Evolutionary conservation across 345 rosid species (phyloP), one percentile per base, ranked within the genome.

Genomic region (Salix purpurea): DNA sequence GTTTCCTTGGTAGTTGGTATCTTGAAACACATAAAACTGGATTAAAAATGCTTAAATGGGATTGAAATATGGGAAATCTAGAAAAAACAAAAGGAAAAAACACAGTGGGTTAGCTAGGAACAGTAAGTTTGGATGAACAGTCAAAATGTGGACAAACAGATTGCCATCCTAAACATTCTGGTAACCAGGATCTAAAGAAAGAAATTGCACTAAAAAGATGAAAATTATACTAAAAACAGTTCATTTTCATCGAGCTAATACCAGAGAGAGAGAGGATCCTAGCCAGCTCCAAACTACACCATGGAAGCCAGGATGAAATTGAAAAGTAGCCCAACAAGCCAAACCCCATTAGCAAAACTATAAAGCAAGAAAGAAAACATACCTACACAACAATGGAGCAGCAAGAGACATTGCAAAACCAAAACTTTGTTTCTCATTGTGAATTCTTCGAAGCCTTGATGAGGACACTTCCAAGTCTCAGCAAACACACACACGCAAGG

Each of bases 341-440:
- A 62, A 30, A 60, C 34, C 34, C 65, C 65, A 36, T 37, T 23
- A 26, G 19, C 12, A 64, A 23, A 14, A 8, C 34, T 3, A 23
- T 12, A 12, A 67, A 10, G 46, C 34, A n/a, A 1, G 74, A 36
- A 8, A 74, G 74, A 37, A 42, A 71, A 56, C 75, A 78, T 82
- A 84, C 89, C 86, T 56, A 81, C 69, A 69, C 5, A 76, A 81
- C 81, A 84, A 13, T 65, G 74, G 64, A 84, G 19, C 60, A 84
- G 34, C 6, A 81, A 71, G 50, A 82, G 71, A 34, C 76, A 77
- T 36, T 73, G 84, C 15, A 79, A 50, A 62, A 77, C 42, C 75
- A 34, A 21, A 2, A 70, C 67, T 13, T 69, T 61, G 69, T 62
- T 72, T 44, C 42, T 62, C 89, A 86, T 86, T 68, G 66, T 61